These are phyloP conservation scores for Yamadazyma friedrichii DNA, from an alignment of 1,139 yeast species.

Conservation along the genomic window DNA sequence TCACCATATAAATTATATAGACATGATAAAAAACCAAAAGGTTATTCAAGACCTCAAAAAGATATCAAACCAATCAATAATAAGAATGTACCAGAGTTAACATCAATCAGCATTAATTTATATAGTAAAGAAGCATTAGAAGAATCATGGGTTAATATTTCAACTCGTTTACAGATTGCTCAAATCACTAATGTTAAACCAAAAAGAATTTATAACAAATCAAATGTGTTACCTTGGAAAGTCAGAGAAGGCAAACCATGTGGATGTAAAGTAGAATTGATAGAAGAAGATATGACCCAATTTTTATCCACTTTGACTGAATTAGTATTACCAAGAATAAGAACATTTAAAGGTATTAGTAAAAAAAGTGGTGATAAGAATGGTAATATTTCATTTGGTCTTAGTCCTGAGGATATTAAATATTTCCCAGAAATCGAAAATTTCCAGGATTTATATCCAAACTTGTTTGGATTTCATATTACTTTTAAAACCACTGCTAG, in stretches of 20 bases:
- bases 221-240: constrained; percentile 85
- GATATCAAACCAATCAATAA: constrained; percentile 66
- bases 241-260: constrained; percentile 85
- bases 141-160: constrained; percentile 70
- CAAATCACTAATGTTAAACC: constrained; percentile 94
- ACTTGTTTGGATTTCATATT: constrained; percentile 81
- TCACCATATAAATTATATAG: constrained; percentile 91
- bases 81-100: constrained; percentile 69
- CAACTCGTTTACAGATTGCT: constrained; percentile 79
- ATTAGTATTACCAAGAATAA: constrained; percentile 87
- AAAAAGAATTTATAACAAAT: constrained; percentile 64
- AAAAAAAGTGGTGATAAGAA: constrained; percentile 76
- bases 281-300: constrained; percentile 83
- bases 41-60: constrained; percentile 66
- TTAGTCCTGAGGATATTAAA: constrained; percentile 72
- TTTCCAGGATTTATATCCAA: constrained; percentile 88
- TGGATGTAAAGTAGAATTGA: constrained; percentile 83
- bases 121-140: constrained; percentile 75
- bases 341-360: constrained; percentile 80
- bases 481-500: constrained; percentile 88
- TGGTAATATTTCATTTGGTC: constrained; percentile 87
- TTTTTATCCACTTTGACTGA: constrained; percentile 85
- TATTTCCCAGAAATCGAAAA: constrained; percentile 92
- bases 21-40: constrained; percentile 63
- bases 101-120: constrained; percentile 67